Evolutionary conservation across 202 grass and related monocot genomes (phyloP).

Genomic region (Carex arenaria): DNA sequence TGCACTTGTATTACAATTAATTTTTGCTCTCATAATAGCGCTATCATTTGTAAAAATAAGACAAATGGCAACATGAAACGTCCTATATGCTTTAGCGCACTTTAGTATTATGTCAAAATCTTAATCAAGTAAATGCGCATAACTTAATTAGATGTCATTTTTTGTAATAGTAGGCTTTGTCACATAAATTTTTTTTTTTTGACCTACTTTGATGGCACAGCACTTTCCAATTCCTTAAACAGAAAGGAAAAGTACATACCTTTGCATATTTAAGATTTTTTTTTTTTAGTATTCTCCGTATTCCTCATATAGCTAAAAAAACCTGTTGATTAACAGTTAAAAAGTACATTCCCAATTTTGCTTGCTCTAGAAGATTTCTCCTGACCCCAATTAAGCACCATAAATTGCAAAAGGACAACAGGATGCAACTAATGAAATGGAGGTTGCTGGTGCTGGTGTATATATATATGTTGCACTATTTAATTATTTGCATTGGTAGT

Average conservation of each 20-base stretch:
- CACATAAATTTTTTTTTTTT: neutral
- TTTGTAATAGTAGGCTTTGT: no score
- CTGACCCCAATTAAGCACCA: neutral
- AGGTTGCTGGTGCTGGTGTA: neutral
- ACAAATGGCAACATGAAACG: neutral
- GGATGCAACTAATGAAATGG: neutral
- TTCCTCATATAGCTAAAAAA: neutral
- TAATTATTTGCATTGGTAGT: no score
- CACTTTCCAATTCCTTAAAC: neutral
- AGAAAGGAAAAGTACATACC: constrained; percentile 1
- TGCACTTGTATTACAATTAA: no score
- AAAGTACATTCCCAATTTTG: neutral
- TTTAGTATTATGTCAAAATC: neutral
- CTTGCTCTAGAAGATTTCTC: constrained; percentile 5
- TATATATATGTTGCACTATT: neutral
- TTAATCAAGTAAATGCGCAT: neutral
- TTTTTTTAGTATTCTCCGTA: neutral
- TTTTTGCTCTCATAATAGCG: no score
- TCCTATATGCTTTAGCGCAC: neutral
- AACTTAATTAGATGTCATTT: no score
- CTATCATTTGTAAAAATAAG: neutral
- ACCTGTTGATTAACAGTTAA: neutral
- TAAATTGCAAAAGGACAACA: constrained; percentile 5
- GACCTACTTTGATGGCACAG: neutral
- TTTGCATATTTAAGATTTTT: neutral